These are phyloP conservation scores for Limnanthes douglasii DNA, from an alignment of 345 rosid species.

Conservation along the genomic window DNA sequence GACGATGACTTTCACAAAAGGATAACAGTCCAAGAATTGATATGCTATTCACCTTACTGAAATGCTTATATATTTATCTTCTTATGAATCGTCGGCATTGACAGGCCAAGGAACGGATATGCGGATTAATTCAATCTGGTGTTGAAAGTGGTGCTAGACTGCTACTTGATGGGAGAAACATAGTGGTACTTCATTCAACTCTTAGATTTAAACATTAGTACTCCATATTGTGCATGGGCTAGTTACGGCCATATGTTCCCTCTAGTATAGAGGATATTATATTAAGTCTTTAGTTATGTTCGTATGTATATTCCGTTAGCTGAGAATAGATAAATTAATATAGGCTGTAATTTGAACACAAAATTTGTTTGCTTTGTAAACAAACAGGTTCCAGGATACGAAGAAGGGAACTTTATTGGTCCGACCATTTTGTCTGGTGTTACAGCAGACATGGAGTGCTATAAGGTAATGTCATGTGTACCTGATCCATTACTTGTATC, in stretches of 20 bases:
- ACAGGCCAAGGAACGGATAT: conserved; percentile 90
- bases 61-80: neutral
- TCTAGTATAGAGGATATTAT: neutral
- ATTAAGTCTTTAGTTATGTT: neutral
- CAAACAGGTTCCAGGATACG: conserved; percentile 82
- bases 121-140: conserved; percentile 68
- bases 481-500: too few relatives aligned
- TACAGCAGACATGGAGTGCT: conserved; percentile 87
- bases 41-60: too few relatives aligned
- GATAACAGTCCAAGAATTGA: too few relatives aligned
- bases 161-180: conserved; percentile 80
- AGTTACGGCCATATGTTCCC: too few relatives aligned
- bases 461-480: conserved; percentile 43
- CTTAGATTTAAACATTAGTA: neutral
- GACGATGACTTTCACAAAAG: too few relatives aligned
- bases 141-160: conserved; percentile 70
- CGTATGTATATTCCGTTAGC: too few relatives aligned
- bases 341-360: too few relatives aligned
- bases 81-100: conserved; percentile 11
- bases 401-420: conserved; percentile 85
- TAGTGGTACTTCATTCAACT: conserved; percentile 31
- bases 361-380: too few relatives aligned
- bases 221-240: too few relatives aligned
- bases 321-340: too few relatives aligned
- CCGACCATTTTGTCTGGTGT: conserved; percentile 86